Evolutionary conservation across 129 eudicot genomes (phyloP).

Genomic region (Smallanthus sonchifolius): DNA sequence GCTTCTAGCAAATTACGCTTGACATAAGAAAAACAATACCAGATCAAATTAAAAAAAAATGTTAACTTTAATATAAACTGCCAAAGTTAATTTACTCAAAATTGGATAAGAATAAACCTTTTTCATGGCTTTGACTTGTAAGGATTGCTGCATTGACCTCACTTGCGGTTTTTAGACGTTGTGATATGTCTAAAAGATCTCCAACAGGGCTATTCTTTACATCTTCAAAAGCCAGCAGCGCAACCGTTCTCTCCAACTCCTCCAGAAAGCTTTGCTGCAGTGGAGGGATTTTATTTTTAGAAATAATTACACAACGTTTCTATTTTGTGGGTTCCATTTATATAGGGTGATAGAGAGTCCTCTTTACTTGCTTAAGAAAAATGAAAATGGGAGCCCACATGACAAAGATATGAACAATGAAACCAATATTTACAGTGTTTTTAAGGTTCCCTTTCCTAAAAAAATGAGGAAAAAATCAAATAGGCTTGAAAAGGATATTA

Average conservation of each 20-base stretch:
- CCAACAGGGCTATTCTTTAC: constrained; percentile 81
- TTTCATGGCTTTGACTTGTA: constrained; percentile 97
- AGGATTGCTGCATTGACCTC: constrained; percentile 99
- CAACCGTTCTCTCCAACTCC: constrained; percentile 92
- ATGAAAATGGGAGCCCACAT: constrained; percentile 1
- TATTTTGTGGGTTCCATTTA: neutral
- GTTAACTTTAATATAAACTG: neutral
- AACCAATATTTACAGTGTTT: neutral
- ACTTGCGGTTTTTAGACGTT: constrained; percentile 89
- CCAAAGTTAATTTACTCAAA: neutral
- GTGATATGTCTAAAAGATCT: constrained; percentile 85
- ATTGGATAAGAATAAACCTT: constrained; percentile 47
- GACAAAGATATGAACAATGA: constrained; percentile 5
- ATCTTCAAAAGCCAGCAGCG: constrained; percentile 90
- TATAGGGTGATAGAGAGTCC: neutral
- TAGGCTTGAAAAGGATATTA: neutral
- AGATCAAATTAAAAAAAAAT: neutral
- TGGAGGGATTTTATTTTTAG: constrained; percentile 4
- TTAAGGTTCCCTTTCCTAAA: neutral
- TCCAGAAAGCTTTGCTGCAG: constrained; percentile 83
- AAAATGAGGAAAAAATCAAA: neutral
- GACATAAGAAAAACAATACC: constrained; percentile 5
- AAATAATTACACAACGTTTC: neutral
- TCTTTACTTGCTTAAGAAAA: neutral
- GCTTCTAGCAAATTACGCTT: constrained; percentile 4